phyloP scores from a whole-genome alignment of 1,284 basidiomycete species.

The Xerocomus minutiporus region DNA sequence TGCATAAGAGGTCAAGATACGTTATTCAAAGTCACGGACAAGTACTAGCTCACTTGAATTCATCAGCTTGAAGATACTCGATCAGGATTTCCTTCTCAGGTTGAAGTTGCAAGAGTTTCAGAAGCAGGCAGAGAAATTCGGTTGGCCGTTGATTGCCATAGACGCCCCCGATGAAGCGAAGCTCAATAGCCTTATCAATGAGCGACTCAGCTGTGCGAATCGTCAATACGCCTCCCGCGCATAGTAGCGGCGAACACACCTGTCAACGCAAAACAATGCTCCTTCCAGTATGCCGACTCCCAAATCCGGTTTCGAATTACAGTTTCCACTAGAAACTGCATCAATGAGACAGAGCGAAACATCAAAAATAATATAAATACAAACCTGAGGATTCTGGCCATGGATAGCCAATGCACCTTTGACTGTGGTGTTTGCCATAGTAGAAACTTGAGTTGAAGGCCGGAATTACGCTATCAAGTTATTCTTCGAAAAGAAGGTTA shows the following conservation, averaged over 20 bases:
- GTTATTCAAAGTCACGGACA: neutral
- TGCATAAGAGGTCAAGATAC: neutral
- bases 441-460: neutral
- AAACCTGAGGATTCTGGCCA: conserved; percentile 89
- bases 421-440: conserved; percentile 89
- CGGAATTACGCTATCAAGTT: no score
- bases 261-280: conserved; percentile 90
- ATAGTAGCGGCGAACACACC: conserved; percentile 43
- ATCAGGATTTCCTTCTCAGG: conserved; percentile 95
- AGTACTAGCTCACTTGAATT: conserved; percentile 82
- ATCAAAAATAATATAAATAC: conserved; percentile 2
- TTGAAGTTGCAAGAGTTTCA: conserved; percentile 95
- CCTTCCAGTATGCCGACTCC: conserved; percentile 95
- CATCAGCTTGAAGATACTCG: conserved; percentile 91
- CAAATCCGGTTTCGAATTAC: conserved; percentile 96
- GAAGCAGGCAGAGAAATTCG: conserved; percentile 84
- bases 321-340: conserved; percentile 91
- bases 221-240: conserved; percentile 3
- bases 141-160: conserved; percentile 91
- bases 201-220: conserved; percentile 71
- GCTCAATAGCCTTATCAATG: conserved; percentile 87
- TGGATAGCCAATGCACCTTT: conserved; percentile 81
- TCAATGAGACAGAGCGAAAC: conserved; percentile 27
- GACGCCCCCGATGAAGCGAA: conserved; percentile 86
- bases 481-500: conserved; percentile 1